Base-by-base conservation (phyloP, 768 basidiomycete species). In the Gymnopilus dilepis region DNA sequence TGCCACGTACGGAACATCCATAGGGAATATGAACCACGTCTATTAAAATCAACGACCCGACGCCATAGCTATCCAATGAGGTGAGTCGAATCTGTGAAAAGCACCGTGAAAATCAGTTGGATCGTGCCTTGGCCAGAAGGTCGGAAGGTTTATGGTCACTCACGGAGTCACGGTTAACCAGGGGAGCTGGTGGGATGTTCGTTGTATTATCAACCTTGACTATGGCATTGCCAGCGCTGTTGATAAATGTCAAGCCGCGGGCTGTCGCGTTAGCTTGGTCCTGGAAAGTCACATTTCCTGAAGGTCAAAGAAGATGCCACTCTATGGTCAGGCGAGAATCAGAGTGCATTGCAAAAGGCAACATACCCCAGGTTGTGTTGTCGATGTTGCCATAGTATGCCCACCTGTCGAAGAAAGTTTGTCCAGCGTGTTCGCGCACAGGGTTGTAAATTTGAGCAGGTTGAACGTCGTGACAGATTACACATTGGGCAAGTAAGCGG, bases 201-300 rank as follows among this genome's bases (percentile, higher is more conserved):
- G 85, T 85, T 7, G 75, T 73, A 68, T 92, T 91, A 78, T 94
- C 92, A 6, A 94, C 91, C 67, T 82, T 86, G 51, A 95, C 77
- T 62, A 95, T 80, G 5, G 86, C 88, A 58, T 88, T 84, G 6
- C 89, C 86, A 1, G 80, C 80, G 42, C 67, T 67, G 63, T 89
- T 87, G 64, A 90, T 71, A 66, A 83, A 91, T 4, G 86, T 85
- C 19, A 93, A 77, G 1, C 78, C 68, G 61, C 83, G 77, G 6
- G 77, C 70, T 11, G 74, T 72, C 0, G 88, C 88, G 21, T 77
- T 75, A 2, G 76, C 72, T 56, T 76, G 69, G 65, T 82, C 80
- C 17, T 87, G 76, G 78, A 82, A 91, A 41, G 83, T 84, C 17
- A 85, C 87, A 65, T 90, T 85, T 38, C 89, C 90, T 88, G 63